A percentile compares a stretch with the other conserved stretches of the same genome.
phyloP scores from a whole-genome alignment of 345 rosid species.

The Corchorus capsularis region DNA sequence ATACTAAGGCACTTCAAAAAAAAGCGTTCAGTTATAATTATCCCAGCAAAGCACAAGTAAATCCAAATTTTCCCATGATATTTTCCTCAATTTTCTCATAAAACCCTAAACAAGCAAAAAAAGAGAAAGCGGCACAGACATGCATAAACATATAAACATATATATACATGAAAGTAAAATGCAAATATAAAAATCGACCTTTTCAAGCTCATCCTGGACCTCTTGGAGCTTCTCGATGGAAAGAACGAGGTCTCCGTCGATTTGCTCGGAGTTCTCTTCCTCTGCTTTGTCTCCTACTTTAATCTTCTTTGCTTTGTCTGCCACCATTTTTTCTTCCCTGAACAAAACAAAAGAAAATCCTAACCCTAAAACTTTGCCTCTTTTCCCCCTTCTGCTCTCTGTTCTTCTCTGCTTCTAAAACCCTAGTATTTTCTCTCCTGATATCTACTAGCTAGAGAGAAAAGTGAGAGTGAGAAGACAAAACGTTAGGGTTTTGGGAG shows the following conservation, averaged over 20 bases:
- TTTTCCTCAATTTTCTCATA: background rate
- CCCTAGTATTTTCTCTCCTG: conserved; percentile 36
- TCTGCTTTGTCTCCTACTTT: conserved; percentile 59
- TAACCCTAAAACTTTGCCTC: conserved; percentile 18
- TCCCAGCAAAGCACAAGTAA: background rate
- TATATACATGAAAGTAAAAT: background rate
- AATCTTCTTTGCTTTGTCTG: conserved; percentile 83
- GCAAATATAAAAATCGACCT: conserved; percentile 38
- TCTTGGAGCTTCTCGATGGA: conserved; percentile 96
- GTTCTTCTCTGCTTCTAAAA: conserved; percentile 28
- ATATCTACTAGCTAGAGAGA: conserved; percentile 21
- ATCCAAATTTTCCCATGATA: background rate
- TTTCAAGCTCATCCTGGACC: conserved; percentile 95
- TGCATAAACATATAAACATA: background rate
- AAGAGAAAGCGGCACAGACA: background rate
- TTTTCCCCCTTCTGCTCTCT: background rate
- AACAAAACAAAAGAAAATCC: conserved; percentile 15
- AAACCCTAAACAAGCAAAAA: conserved; percentile 7
- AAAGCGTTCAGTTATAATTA: background rate
- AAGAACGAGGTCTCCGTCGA: conserved; percentile 77
- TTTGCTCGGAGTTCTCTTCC: conserved; percentile 66
- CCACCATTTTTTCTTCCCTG: conserved; percentile 49
- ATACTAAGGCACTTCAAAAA: background rate
- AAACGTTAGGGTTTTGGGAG: conserved; percentile 72
- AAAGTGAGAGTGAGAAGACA: conserved; percentile 18